These are phyloP conservation scores for Fusarium circinatum DNA, from an alignment of 2,329 filamentous ascomycete genomes.

Conservation along the genomic window DNA sequence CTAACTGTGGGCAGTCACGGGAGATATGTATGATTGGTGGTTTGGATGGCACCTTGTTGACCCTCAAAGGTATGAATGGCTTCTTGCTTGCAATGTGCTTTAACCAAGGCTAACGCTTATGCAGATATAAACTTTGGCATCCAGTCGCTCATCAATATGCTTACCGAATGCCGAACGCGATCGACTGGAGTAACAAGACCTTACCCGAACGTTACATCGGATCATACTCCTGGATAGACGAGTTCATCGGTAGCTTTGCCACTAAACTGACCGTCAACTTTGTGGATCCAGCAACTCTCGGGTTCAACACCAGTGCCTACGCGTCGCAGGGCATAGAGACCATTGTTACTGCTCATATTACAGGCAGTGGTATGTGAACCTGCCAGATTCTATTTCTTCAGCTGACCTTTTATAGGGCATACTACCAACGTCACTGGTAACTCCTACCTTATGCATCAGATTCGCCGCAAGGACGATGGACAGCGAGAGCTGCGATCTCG, in stretches of 20 bases:
- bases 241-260: not conserved
- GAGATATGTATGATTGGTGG: not conserved
- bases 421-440: not conserved
- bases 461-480: not conserved
- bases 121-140: not conserved
- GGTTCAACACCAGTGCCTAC: not conserved
- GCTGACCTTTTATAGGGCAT: not conserved
- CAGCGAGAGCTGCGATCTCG: not conserved
- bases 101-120: not conserved
- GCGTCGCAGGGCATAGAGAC: not conserved
- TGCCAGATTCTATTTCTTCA: rapidly evolving
- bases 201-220: not conserved
- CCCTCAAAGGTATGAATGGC: not conserved
- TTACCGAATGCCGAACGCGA: not conserved
- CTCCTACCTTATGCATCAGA: not conserved
- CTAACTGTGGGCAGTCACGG: not conserved
- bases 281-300: too few relatives aligned
- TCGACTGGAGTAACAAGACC: not conserved
- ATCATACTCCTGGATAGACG: not conserved
- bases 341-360: not conserved
- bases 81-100: not conserved
- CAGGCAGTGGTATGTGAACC: not conserved
- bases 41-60: not conserved
- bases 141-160: not conserved
- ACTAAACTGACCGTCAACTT: not conserved